Evolutionary conservation across 2,329 filamentous ascomycete genomes (phyloP).

Genomic region (Neopestalotiopsis sp.): DNA sequence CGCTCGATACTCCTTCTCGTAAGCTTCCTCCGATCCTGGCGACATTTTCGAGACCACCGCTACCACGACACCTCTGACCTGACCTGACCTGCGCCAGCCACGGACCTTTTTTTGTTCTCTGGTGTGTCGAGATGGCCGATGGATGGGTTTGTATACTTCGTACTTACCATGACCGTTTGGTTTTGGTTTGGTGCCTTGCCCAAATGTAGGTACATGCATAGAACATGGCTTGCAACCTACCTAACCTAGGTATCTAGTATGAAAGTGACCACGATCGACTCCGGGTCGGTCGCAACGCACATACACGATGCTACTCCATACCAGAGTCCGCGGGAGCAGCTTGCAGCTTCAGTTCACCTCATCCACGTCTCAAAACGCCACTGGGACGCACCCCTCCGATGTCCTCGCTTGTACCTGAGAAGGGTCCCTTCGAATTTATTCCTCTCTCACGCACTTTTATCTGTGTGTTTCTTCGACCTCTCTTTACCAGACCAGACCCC

Average conservation of each 20-base stretch:
- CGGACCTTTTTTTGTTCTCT: conserved; percentile 4
- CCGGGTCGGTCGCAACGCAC: conserved; percentile 1
- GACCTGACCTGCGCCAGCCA: conserved; percentile 13
- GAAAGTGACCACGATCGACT: not conserved
- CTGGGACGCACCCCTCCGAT: conserved; percentile 3
- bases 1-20: conserved; percentile 33
- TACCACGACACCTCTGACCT: not conserved
- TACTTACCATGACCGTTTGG: not conserved
- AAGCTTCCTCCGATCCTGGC: conserved; percentile 22
- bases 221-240: not conserved
- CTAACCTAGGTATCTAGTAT: not conserved
- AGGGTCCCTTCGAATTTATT: not conserved
- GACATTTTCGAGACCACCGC: conserved; percentile 8
- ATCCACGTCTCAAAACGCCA: conserved; percentile 15
- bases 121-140: no score
- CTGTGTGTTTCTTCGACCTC: not conserved
- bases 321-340: conserved; percentile 14
- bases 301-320: conserved; percentile 5
- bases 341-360: conserved; percentile 11
- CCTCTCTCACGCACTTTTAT: conserved; percentile 14
- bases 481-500: not conserved
- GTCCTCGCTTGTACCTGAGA: conserved; percentile 11
- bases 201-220: not conserved
- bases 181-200: no score
- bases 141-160: not conserved